A percentile compares a stretch with the other conserved stretches of the same genome.
Evolutionary conservation across 108 stramenopile genomes (phyloP).

Genomic region (Nitzschia inconspicua): DNA sequence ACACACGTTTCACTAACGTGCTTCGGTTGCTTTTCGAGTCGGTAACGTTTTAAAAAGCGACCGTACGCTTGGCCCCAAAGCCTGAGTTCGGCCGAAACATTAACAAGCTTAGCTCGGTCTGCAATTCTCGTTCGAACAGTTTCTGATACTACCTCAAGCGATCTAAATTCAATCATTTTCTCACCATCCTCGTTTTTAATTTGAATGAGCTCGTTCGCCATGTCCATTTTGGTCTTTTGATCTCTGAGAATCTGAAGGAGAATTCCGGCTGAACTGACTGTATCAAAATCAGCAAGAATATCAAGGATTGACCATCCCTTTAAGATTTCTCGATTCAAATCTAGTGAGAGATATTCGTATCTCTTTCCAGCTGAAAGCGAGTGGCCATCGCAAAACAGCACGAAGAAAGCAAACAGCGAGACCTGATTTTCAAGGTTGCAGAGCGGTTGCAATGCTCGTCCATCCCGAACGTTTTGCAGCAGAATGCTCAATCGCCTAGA

Average conservation of each 20-base stretch:
- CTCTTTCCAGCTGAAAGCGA: neutral
- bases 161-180: neutral
- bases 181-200: neutral
- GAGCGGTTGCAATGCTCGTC: conserved; percentile 3
- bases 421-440: neutral
- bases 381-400: conserved; percentile 1
- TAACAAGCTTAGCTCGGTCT: conserved; percentile 27
- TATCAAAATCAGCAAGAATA: conserved; percentile 18
- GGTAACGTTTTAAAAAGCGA: conserved; percentile 11
- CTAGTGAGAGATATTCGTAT: neutral
- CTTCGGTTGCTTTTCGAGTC: conserved; percentile 8
- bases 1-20: conserved; percentile 21
- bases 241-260: conserved; percentile 12
- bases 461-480: conserved; percentile 4
- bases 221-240: neutral
- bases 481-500: neutral
- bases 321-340: conserved; percentile 9
- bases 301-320: conserved; percentile 10
- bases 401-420: conserved; percentile 9
- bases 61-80: conserved; percentile 50
- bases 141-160: neutral
- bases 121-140: neutral
- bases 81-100: conserved; percentile 56
- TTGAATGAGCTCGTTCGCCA: neutral
- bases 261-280: neutral